Conservation (phyloP, 202 grass and related monocot species). For the Miscanthus sacchariflorus region DNA sequence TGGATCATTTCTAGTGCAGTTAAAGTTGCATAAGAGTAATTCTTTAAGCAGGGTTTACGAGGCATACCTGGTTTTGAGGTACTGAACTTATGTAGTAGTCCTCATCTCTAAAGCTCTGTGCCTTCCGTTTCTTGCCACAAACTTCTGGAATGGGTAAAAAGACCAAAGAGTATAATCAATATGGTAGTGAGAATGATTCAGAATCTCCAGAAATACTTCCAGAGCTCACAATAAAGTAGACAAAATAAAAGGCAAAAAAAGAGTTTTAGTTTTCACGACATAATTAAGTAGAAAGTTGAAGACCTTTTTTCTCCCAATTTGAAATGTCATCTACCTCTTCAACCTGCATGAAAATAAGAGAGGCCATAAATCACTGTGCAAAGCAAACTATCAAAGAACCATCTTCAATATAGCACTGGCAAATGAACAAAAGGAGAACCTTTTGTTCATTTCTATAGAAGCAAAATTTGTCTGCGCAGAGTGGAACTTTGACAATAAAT, state of each 20-base stretch:
- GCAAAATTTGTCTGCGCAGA: neutral
- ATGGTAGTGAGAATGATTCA: neutral
- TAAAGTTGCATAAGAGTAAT: constrained; percentile 17
- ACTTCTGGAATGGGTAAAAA: constrained; percentile 68
- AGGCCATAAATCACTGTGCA: neutral
- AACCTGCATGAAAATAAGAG: constrained; percentile 68
- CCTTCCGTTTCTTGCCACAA: constrained; percentile 80
- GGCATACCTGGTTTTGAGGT: constrained; percentile 82
- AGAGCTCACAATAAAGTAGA: constrained; percentile 15
- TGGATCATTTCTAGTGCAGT: constrained; percentile 20
- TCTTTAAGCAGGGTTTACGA: constrained; percentile 5
- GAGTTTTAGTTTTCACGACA: neutral
- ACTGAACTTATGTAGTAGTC: constrained; percentile 97
- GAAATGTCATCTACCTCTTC: constrained; percentile 53
- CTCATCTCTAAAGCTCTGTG: constrained; percentile 80
- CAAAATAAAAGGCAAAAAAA: neutral
- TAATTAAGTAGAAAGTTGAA: neutral
- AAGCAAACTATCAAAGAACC: neutral
- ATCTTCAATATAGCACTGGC: neutral
- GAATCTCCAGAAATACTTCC: constrained; percentile 18
- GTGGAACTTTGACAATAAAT: neutral
- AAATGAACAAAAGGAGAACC: neutral
- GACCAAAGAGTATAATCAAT: constrained; percentile 8
- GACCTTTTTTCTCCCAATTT: constrained; percentile 86
- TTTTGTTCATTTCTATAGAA: neutral